These are phyloP conservation scores for Chalaropsis thielavioides DNA, from an alignment of 2,329 filamentous ascomycete species.

Conservation along the genomic window DNA sequence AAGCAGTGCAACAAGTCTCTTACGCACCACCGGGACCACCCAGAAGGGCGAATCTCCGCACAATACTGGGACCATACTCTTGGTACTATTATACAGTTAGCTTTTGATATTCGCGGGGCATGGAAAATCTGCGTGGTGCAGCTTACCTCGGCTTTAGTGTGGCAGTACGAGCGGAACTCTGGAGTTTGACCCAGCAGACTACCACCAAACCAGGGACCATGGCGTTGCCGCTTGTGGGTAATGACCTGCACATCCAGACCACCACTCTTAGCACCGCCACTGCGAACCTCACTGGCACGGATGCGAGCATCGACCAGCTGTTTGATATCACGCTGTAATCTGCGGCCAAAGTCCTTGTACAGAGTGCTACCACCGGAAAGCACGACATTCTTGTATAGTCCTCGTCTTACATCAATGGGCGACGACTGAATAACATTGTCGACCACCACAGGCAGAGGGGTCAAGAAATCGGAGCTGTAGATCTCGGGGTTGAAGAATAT, in stretches of 20 bases:
- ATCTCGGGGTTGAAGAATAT: conserved; percentile 99
- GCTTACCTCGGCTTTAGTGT: conserved; percentile 64
- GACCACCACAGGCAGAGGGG: conserved; percentile 83
- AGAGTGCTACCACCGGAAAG: conserved; percentile 91
- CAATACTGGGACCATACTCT: conserved; percentile 90
- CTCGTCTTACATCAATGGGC: conserved; percentile 90
- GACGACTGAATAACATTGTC: conserved; percentile 95
- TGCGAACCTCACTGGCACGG: conserved; percentile 77
- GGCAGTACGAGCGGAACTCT: conserved; percentile 97
- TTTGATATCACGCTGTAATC: conserved; percentile 93
- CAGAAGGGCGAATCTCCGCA: conserved; percentile 81
- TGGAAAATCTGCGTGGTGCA: conserved; percentile 4
- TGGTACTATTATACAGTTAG: conserved; percentile 50
- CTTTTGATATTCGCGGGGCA: not conserved
- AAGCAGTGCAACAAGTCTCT: conserved; percentile 9
- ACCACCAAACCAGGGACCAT: conserved; percentile 97
- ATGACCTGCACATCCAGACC: conserved; percentile 95
- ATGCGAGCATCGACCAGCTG: conserved; percentile 90
- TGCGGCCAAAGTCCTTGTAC: conserved; percentile 95
- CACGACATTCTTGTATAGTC: conserved; percentile 99
- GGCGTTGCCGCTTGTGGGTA: conserved; percentile 89
- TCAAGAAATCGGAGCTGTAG: conserved; percentile 96
- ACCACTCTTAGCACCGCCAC: conserved; percentile 82
- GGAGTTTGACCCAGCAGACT: conserved; percentile 93
- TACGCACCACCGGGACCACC: conserved; percentile 79